Percentiles rank a stretch among this genome's conserved stretches.
phyloP scores from a whole-genome alignment of 441 rosid species.

The Syzygium malaccense region DNA sequence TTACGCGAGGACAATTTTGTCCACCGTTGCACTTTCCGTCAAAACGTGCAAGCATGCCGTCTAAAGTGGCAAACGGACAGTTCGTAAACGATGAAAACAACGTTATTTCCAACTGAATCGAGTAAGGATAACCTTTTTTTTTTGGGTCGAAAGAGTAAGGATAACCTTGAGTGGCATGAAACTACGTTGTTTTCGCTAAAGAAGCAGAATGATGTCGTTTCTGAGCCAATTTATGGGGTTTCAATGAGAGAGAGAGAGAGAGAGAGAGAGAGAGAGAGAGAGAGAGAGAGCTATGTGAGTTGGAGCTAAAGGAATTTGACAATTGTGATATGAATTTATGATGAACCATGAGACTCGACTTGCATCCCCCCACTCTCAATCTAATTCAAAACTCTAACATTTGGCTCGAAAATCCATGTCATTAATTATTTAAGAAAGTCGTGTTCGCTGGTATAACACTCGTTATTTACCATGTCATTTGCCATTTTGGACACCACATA shows the following conservation, averaged over 20 bases:
- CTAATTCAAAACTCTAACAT: background rate
- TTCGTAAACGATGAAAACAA: background rate
- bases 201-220: background rate
- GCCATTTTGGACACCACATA: background rate
- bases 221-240: background rate
- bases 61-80: background rate
- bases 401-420: background rate
- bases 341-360: background rate
- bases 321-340: background rate
- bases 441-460: background rate
- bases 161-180: background rate
- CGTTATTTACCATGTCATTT: background rate
- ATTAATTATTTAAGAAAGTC: background rate
- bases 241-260: background rate
- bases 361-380: background rate
- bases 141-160: too few relatives aligned
- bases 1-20: background rate
- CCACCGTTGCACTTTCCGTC: background rate
- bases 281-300: slow-evolving; percentile 1
- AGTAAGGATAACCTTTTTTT: background rate
- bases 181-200: background rate
- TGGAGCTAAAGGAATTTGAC: background rate
- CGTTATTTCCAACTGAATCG: background rate
- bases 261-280: background rate
- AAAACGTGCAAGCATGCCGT: background rate